phyloP scores from a whole-genome alignment of 371 early-diverging fungal genomes.

The Globomyces sp. region DNA sequence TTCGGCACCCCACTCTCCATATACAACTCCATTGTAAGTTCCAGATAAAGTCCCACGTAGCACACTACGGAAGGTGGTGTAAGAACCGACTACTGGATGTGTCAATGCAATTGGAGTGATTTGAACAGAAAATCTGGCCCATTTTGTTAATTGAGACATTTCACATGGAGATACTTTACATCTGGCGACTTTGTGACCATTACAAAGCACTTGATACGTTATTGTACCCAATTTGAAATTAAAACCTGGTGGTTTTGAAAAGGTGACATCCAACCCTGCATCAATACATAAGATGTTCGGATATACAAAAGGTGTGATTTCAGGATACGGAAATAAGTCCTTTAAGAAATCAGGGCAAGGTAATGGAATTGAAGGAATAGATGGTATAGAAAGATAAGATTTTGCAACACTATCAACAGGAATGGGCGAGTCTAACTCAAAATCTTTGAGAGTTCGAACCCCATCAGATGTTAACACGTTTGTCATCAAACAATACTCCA shows the following conservation, averaged over 20 bases:
- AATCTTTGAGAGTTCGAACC: not conserved
- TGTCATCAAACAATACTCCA: conserved; percentile 7
- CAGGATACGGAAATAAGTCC: conserved; percentile 9
- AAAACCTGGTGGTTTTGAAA: conserved; percentile 18
- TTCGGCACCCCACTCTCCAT: conserved; percentile 21
- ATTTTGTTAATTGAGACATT: conserved; percentile 1
- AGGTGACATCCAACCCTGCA: conserved; percentile 17
- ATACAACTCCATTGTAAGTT: conserved; percentile 20
- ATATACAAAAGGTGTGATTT: conserved; percentile 11
- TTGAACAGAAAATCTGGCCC: conserved; percentile 5
- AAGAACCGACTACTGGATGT: conserved; percentile 12
- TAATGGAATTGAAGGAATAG: not conserved
- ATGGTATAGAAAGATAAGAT: not conserved
- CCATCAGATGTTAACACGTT: not conserved
- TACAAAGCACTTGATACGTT: conserved; percentile 6
- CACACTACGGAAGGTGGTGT: conserved; percentile 14
- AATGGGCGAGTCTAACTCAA: not conserved
- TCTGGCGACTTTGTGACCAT: conserved; percentile 16
- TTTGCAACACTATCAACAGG: not conserved
- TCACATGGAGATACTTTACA: conserved; percentile 5
- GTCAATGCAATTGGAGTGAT: conserved; percentile 12
- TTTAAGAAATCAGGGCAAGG: conserved; percentile 9
- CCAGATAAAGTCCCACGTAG: conserved; percentile 17
- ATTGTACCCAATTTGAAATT: conserved; percentile 15
- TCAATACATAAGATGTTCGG: conserved; percentile 7